phyloP scores from a whole-genome alignment of 2,329 filamentous ascomycete species.

The Clarireedia hainanense region DNA sequence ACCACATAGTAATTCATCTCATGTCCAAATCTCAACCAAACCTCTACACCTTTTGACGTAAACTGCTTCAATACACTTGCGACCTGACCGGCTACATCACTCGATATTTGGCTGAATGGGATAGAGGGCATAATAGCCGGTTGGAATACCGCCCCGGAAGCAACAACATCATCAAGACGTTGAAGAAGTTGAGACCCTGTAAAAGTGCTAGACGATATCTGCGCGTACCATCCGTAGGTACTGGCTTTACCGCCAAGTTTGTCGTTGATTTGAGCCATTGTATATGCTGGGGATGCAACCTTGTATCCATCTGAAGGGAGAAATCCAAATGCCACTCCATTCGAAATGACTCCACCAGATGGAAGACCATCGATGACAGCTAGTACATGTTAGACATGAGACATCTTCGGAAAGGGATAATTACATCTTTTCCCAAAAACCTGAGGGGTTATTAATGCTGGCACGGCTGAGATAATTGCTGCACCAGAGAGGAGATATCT shows the following conservation, averaged over 20 bases:
- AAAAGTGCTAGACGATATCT: conserved; percentile 5
- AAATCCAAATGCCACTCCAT: conserved; percentile 10
- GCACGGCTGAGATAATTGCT: neutral
- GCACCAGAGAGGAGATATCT: neutral
- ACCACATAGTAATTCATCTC: conserved; percentile 13
- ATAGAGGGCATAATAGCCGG: conserved; percentile 10
- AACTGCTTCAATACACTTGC: conserved; percentile 6
- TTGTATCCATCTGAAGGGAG: conserved; percentile 9
- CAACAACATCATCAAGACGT: conserved; percentile 7
- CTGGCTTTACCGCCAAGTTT: conserved; percentile 6
- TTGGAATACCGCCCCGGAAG: conserved; percentile 10
- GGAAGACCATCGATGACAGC: neutral
- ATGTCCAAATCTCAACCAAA: conserved; percentile 12
- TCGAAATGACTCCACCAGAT: conserved; percentile 2
- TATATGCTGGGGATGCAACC: conserved; percentile 5
- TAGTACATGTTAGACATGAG: neutral
- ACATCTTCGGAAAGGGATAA: neutral
- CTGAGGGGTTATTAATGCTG: neutral
- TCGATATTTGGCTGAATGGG: conserved; percentile 5
- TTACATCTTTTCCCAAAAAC: neutral
- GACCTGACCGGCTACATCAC: conserved; percentile 3
- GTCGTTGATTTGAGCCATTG: conserved; percentile 6
- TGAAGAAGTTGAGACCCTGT: conserved; percentile 1
- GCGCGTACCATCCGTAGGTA: conserved; percentile 8
- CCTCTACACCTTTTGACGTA: conserved; percentile 4